A percentile compares a stretch with the other conserved stretches of the same genome.
Conservation (phyloP, 805 yeast genomes). For the Yamadazyma ubonensis region DNA sequence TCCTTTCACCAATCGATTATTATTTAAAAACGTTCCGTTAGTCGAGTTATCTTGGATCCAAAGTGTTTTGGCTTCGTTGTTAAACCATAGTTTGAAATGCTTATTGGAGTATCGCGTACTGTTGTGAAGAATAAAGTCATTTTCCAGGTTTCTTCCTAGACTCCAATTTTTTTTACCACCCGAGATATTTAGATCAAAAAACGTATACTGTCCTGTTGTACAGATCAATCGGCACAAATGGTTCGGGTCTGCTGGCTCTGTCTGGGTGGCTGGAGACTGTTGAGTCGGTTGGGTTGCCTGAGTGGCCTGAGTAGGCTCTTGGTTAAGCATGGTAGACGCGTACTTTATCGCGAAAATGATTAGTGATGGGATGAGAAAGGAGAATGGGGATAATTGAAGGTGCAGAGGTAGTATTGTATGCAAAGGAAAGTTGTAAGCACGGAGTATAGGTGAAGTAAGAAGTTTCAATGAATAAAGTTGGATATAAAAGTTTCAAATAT, state of each 20-base stretch:
- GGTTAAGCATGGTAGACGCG: constrained; percentile 2
- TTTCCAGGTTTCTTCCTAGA: constrained; percentile 69
- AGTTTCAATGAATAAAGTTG: too few species aligned
- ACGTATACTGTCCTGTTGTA: constrained; percentile 54
- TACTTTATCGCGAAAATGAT: constrained; percentile 1
- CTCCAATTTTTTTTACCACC: constrained; percentile 50
- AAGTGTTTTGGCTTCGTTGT: constrained; percentile 50
- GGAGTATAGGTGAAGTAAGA: too few species aligned
- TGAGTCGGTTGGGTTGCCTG: constrained; percentile 39
- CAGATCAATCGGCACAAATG: constrained; percentile 58
- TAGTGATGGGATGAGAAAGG: not conserved
- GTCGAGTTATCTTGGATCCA: constrained; percentile 80
- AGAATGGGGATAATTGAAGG: not conserved
- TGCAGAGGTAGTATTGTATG: not conserved
- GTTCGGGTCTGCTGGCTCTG: constrained; percentile 26
- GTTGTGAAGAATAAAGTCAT: constrained; percentile 61
- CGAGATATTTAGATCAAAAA: constrained; percentile 40
- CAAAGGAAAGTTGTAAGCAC: not conserved
- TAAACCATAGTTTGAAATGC: constrained; percentile 73
- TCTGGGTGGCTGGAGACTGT: constrained; percentile 33
- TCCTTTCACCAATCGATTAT: constrained; percentile 66
- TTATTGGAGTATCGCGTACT: constrained; percentile 67
- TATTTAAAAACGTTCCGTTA: constrained; percentile 89
- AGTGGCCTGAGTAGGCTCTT: constrained; percentile 17
- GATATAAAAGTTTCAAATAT: too few species aligned